Conservation (phyloP, 2,329 filamentous ascomycete species). For the Coleophoma cylindrospora region DNA sequence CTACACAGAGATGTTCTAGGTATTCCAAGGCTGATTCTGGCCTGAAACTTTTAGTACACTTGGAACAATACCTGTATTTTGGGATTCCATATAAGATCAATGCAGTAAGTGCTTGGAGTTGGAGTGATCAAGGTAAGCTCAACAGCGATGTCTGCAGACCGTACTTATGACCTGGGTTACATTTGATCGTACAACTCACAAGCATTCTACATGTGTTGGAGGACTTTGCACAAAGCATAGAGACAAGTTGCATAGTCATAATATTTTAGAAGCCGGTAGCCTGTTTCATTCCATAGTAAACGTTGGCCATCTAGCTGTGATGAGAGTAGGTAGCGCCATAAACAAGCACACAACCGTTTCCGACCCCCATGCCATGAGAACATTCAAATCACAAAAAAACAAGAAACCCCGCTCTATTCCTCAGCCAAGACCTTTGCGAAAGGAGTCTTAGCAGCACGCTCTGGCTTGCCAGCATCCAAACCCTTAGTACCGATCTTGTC, state of each 20-base stretch:
- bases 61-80: too few species aligned
- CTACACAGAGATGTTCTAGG: too few species aligned
- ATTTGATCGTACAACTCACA: too few species aligned
- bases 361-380: background rate
- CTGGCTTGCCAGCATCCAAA: constrained; percentile 56
- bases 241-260: background rate
- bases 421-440: constrained; percentile 41
- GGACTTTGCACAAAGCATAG: too few species aligned
- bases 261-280: background rate
- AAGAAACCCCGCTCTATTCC: constrained; percentile 33
- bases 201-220: too few species aligned
- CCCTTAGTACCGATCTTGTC: constrained; percentile 74
- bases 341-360: constrained; percentile 1
- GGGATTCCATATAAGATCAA: too few species aligned
- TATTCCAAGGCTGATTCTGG: too few species aligned
- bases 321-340: constrained; percentile 1
- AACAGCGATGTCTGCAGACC: too few species aligned
- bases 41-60: too few species aligned
- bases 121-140: too few species aligned
- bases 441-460: constrained; percentile 24
- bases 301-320: background rate
- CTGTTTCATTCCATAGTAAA: background rate
- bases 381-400: constrained; percentile 9
- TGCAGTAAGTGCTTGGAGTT: too few species aligned
- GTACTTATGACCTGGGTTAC: too few species aligned